These are phyloP conservation scores for Auriculariales sp. DNA, from an alignment of 768 basidiomycete species.

Conservation along the genomic window DNA sequence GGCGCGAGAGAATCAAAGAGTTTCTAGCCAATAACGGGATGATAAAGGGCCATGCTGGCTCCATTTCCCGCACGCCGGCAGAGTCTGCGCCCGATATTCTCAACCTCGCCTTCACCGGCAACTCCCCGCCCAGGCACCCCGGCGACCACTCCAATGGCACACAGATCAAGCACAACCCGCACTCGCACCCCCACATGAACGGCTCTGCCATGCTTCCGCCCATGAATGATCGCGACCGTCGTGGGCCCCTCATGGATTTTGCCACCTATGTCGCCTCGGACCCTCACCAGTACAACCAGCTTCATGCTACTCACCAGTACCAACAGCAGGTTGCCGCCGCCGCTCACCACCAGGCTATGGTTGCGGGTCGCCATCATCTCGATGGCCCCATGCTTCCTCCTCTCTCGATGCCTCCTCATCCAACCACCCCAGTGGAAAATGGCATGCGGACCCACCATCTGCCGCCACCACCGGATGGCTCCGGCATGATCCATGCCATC, in stretches of 20 bases:
- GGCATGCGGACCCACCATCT: neutral
- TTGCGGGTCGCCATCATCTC: no score
- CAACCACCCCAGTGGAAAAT: neutral
- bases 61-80: conserved; percentile 12
- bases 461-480: neutral
- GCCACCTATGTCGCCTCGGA: conserved; percentile 12
- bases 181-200: conserved; percentile 17
- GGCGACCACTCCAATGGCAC: conserved; percentile 18
- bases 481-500: no score
- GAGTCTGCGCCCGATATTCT: neutral
- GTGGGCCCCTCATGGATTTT: conserved; percentile 34
- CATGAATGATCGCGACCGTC: no score
- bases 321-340: no score
- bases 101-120: neutral
- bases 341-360: no score
- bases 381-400: neutral
- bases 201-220: conserved; percentile 6
- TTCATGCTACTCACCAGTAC: no score
- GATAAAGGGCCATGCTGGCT: conserved; percentile 78
- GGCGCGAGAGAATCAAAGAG: conserved; percentile 65
- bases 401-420: neutral
- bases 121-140: neutral
- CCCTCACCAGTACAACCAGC: conserved; percentile 1
- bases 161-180: conserved; percentile 30
- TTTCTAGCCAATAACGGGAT: conserved; percentile 73